Conservation (phyloP, 2,329 filamentous ascomycete species). For the Balansia obtecta region DNA sequence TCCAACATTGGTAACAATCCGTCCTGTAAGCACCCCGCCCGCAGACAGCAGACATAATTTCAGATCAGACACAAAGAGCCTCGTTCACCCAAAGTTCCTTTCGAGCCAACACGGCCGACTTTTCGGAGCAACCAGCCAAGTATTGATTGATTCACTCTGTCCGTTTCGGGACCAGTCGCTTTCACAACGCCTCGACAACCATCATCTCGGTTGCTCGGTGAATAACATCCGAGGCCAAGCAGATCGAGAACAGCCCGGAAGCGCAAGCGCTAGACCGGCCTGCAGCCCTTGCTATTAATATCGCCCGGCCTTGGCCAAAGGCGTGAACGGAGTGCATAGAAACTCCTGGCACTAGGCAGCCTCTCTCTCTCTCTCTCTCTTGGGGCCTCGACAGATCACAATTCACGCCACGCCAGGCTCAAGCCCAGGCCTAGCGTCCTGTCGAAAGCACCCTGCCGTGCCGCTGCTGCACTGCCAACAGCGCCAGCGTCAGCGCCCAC, state of each 20-base stretch:
- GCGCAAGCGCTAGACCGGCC: slow-evolving; percentile 1
- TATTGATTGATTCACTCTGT: background rate
- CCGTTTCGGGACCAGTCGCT: background rate
- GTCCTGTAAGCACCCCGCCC: background rate
- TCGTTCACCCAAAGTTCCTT: background rate
- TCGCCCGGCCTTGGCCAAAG: background rate
- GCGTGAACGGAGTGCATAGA: background rate
- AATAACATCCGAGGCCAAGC: background rate
- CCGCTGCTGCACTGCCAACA: slow-evolving; percentile 1
- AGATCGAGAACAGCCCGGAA: background rate
- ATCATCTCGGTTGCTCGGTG: slow-evolving; percentile 1
- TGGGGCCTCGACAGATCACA: background rate
- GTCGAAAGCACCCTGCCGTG: slow-evolving; percentile 3
- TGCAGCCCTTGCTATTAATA: background rate
- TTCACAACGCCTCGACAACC: background rate
- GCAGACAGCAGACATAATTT: background rate
- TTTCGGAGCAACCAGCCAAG: too few species aligned
- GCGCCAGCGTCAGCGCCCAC: background rate
- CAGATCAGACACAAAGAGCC: background rate
- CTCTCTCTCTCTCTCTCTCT: too few species aligned
- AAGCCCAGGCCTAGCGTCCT: slow-evolving; percentile 3
- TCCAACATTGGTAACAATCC: background rate
- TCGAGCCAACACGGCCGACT: too few species aligned
- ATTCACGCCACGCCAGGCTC: slow-evolving; percentile 4
- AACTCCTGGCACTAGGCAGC: background rate